phyloP scores from a whole-genome alignment of 805 yeast species.

The Torulaspora quercuum region DNA sequence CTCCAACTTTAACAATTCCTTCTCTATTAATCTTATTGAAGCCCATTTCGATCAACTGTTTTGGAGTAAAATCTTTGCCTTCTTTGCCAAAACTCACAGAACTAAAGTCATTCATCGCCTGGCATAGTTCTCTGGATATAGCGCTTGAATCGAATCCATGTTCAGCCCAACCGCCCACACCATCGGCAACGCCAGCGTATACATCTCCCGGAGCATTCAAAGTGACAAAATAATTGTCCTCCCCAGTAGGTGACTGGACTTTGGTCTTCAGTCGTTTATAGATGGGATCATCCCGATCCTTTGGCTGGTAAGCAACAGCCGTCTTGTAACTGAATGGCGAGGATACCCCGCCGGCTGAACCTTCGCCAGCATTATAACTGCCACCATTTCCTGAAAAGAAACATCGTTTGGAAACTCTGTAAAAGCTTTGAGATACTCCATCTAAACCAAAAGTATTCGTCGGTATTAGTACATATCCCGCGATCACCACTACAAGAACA shows the following conservation, averaged over 20 bases:
- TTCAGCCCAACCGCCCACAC: conserved; percentile 97
- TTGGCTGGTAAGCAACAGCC: conserved; percentile 72
- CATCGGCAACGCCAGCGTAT: conserved; percentile 86
- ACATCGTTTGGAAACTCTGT: conserved; percentile 18
- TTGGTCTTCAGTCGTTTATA: conserved; percentile 36
- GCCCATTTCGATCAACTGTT: conserved; percentile 51
- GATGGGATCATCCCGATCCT: conserved; percentile 55
- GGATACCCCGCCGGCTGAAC: conserved; percentile 1
- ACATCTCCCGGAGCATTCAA: conserved; percentile 33
- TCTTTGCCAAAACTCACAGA: conserved; percentile 15
- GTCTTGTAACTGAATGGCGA: conserved; percentile 41
- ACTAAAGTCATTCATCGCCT: conserved; percentile 43
- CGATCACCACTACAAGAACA: conserved; percentile 13
- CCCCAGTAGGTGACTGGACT: conserved; percentile 65
- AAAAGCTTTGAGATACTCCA: conserved; percentile 9
- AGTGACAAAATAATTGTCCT: conserved; percentile 65
- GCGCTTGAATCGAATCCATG: conserved; percentile 88
- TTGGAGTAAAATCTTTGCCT: conserved; percentile 36
- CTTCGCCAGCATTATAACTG: conserved; percentile 8
- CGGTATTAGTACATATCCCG: conserved; percentile 23
- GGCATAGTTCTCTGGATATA: conserved; percentile 75
- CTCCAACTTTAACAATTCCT: conserved; percentile 77
- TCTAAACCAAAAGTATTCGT: conserved; percentile 5
- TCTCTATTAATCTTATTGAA: conserved; percentile 51
- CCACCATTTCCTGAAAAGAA: conserved; percentile 20